Evolutionary conservation across 805 yeast genomes (phyloP), one percentile per base, ranked within the genome.

Genomic region (Hanseniaspora occidentalis): DNA sequence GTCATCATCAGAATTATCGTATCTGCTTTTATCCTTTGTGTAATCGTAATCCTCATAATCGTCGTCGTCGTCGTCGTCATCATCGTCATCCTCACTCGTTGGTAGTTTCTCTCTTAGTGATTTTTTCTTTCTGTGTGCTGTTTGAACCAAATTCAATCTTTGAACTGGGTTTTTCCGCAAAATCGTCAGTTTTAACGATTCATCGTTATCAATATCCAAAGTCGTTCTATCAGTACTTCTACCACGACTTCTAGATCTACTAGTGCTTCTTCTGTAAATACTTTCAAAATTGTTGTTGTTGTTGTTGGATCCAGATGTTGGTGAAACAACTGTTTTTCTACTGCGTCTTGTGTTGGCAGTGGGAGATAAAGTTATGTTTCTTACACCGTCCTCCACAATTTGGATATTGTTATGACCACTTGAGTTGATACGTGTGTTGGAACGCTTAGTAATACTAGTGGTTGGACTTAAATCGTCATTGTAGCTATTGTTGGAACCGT

Each of bases 91-190:
- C 8, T 49, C 47, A 5, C 26, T 47, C 23, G 43, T n/a, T n/a
- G n/a, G n/a, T n/a, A n/a, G n/a, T n/a, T n/a, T n/a, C 50, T 6
- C 36, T 40, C 4, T 38, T 43, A 8, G 42, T 39, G 4, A 43
- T 46, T 13, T 43, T 39, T 11, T 40, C 48, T 10, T 45, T 50
- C 23, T 49, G 31, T n/a, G 47, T 54, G 45, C n/a, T n/a, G n/a
- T n/a, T n/a, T 41, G 40, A 10, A 16, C 17, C 33, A 29, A n/a
- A 16, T 46, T 52, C 26, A 79, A 55, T 43, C 92, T 61, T 50
- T 78, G 81, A 46, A 78, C 77, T 0, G 94, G 94, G 50, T 82
- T 88, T 49, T 76, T 82, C 41, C 73, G 71, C 37, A 83, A 67
- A 33, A 82, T 77, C 0, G 83, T 71, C 77, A 81, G 79, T 48